phyloP scores from a whole-genome alignment of 2,329 filamentous ascomycete species.

The Colletotrichum aenigma region DNA sequence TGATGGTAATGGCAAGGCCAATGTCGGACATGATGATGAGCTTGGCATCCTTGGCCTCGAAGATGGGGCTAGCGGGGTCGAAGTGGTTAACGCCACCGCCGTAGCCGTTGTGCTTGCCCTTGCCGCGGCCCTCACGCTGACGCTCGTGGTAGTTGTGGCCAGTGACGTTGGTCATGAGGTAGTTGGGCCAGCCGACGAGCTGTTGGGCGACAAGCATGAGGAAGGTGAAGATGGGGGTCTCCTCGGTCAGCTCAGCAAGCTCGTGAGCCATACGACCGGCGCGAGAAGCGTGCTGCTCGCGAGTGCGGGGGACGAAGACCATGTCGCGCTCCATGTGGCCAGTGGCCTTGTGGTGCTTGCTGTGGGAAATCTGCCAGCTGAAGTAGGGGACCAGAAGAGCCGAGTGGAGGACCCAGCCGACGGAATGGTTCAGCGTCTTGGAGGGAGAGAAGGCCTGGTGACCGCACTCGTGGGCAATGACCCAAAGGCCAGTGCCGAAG shows the following conservation, averaged over 20 bases:
- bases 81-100: conserved; percentile 93
- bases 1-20: conserved; percentile 69
- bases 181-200: conserved; percentile 90
- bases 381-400: conserved; percentile 93
- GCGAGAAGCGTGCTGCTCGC: conserved; percentile 78
- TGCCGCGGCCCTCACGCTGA: conserved; percentile 90
- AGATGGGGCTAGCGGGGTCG: conserved; percentile 84
- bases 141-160: conserved; percentile 94
- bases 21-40: conserved; percentile 87
- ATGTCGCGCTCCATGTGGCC: conserved; percentile 98
- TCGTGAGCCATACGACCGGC: conserved; percentile 80
- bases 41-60: conserved; percentile 88
- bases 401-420: conserved; percentile 92
- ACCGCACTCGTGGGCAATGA: conserved; percentile 96
- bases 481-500: conserved; percentile 93
- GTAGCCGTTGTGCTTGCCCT: conserved; percentile 87
- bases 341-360: conserved; percentile 99
- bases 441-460: conserved; percentile 97
- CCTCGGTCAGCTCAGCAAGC: conserved; percentile 87
- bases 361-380: conserved; percentile 99
- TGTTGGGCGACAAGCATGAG: conserved; percentile 81
- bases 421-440: conserved; percentile 86
- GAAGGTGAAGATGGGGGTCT: conserved; percentile 86
- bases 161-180: conserved; percentile 89
- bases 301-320: conserved; percentile 96